These are phyloP conservation scores for Acorus gramineus DNA, from an alignment of 106 monocot genomes.

Conservation along the genomic window DNA sequence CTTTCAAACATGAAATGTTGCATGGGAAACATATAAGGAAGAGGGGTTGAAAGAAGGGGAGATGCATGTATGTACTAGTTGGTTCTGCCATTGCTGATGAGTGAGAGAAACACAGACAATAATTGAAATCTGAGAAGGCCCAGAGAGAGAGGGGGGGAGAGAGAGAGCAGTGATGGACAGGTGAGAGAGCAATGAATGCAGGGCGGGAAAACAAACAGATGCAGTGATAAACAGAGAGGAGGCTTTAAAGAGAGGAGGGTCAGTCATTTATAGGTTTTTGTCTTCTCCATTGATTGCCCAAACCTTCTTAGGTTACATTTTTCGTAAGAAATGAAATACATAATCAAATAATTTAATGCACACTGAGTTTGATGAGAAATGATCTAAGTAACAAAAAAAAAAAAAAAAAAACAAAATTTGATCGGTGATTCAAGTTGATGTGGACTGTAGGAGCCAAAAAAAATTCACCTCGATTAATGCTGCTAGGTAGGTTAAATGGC, in stretches of 20 bases:
- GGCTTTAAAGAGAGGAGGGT: conserved; percentile 10
- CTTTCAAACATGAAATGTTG: too few species aligned
- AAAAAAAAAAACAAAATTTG: too few species aligned
- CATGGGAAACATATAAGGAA: too few species aligned
- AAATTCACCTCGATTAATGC: too few species aligned
- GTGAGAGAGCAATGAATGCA: conserved; percentile 5
- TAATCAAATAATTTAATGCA: too few species aligned
- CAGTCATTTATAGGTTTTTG: conserved; percentile 16
- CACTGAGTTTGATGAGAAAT: too few species aligned
- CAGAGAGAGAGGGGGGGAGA: conserved; percentile 5
- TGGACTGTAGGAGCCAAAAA: too few species aligned
- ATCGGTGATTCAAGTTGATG: too few species aligned
- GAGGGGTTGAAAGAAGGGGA: background rate
- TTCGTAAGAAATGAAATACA: too few species aligned
- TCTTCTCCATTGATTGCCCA: conserved; percentile 20
- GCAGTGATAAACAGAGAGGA: conserved; percentile 6
- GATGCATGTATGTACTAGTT: conserved; percentile 4
- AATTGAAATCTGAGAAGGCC: conserved; percentile 13
- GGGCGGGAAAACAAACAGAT: background rate
- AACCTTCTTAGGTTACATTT: too few species aligned
- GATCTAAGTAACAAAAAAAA: too few species aligned
- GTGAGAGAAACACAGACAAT: conserved; percentile 26
- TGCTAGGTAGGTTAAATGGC: too few species aligned
- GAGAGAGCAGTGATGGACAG: conserved; percentile 2
- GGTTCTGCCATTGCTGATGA: conserved; percentile 8